A percentile compares a stretch with the other conserved stretches of the same genome.
These are phyloP conservation scores for Wickerhamiella pararugosa DNA, from an alignment of 1,139 yeast species.

Conservation along the genomic window DNA sequence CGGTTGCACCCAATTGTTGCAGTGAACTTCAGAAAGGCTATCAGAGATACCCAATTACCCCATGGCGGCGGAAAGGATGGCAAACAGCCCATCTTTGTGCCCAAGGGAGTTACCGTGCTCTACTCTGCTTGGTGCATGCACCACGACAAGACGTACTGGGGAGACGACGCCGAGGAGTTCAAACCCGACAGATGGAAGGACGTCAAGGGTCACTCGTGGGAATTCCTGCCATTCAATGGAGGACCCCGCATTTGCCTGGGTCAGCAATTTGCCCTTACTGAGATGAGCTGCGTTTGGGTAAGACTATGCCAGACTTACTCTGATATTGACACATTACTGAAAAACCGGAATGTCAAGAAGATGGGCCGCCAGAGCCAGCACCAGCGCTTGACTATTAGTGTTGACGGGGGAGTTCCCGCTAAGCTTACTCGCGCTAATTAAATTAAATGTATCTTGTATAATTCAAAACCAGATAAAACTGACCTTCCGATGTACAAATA, in stretches of 20 bases:
- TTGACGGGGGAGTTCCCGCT: slow-evolving; percentile 9
- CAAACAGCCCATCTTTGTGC: slow-evolving; percentile 30
- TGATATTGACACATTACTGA: slow-evolving; percentile 5
- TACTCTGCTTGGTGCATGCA: slow-evolving; percentile 36
- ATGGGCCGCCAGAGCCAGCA: slow-evolving; percentile 5
- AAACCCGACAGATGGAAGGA: slow-evolving; percentile 36
- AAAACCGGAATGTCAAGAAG: neutral
- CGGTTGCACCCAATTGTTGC: slow-evolving; percentile 46
- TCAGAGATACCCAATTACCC: slow-evolving; percentile 35
- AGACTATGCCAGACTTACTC: slow-evolving; percentile 27
- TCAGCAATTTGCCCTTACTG: slow-evolving; percentile 42
- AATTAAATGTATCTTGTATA: no score
- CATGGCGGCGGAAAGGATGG: slow-evolving; percentile 38
- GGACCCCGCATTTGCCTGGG: slow-evolving; percentile 46
- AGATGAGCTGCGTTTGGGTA: slow-evolving; percentile 33
- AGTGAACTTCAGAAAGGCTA: slow-evolving; percentile 33
- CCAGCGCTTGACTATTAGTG: slow-evolving; percentile 8
- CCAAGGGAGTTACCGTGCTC: slow-evolving; percentile 34
- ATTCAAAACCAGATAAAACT: no score
- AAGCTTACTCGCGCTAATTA: neutral
- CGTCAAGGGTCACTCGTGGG: slow-evolving; percentile 26
- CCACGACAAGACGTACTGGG: slow-evolving; percentile 31
- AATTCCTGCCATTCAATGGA: slow-evolving; percentile 39
- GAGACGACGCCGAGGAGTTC: slow-evolving; percentile 33
- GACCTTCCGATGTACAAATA: no score